A percentile compares a stretch with the other conserved stretches of the same genome.
phyloP scores from a whole-genome alignment of 495 filamentous ascomycete species.

The Podospora comata region DNA sequence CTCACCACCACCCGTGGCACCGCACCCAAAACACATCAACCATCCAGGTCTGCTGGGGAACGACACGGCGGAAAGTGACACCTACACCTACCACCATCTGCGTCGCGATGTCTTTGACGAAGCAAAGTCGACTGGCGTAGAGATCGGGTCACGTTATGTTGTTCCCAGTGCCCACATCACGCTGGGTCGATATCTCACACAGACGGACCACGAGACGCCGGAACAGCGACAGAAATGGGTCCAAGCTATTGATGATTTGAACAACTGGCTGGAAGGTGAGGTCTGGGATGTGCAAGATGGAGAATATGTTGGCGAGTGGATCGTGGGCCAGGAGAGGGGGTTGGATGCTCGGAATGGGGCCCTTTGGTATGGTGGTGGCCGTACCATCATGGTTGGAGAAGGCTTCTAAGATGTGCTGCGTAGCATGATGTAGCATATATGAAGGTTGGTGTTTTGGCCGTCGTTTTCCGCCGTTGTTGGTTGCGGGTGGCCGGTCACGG shows the following conservation, averaged over 20 bases:
- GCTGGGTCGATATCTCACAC: conserved; percentile 70
- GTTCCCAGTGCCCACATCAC: conserved; percentile 88
- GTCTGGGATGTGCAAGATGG: conserved; percentile 59
- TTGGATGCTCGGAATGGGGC: conserved; percentile 65
- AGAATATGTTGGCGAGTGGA: conserved; percentile 56
- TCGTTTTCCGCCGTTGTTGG: background rate
- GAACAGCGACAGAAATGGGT: conserved; percentile 59
- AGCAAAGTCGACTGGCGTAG: conserved; percentile 55
- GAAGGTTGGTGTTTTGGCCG: too few relatives aligned
- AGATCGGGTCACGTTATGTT: conserved; percentile 70
- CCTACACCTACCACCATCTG: conserved; percentile 87
- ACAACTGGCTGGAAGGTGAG: conserved; percentile 61
- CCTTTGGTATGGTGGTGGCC: conserved; percentile 82
- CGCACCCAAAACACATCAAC: conserved; percentile 20
- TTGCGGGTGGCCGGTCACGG: background rate
- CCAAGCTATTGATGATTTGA: conserved; percentile 68
- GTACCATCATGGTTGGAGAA: conserved; percentile 58
- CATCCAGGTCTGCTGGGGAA: conserved; percentile 16
- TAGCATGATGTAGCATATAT: too few relatives aligned
- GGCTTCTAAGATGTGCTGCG: conserved; percentile 45
- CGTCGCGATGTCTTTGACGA: conserved; percentile 69
- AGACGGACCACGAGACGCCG: conserved; percentile 43
- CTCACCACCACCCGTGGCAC: conserved; percentile 37
- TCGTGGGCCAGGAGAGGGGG: conserved; percentile 73
- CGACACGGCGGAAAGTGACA: conserved; percentile 41